Conservation (phyloP, 148 eudicot genomes). For the Selenicereus undatus region DNA sequence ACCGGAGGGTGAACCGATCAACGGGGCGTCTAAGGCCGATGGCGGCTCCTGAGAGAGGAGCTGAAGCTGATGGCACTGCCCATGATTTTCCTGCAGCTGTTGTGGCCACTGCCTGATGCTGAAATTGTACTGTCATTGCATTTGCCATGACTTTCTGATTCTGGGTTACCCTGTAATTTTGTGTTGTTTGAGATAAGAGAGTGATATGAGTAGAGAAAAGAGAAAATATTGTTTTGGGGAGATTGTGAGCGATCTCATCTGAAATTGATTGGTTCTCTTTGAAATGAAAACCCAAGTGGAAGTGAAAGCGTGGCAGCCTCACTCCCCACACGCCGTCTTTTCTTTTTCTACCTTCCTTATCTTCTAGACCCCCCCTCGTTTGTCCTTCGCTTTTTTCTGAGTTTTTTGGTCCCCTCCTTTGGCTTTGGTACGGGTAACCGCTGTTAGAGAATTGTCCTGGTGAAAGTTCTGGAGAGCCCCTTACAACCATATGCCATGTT, state of each 20-base stretch:
- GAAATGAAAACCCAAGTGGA: neutral
- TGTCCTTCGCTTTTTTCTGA: neutral
- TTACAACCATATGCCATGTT: no score
- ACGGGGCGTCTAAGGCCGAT: conserved; percentile 39
- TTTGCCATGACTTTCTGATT: neutral
- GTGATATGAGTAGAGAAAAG: neutral
- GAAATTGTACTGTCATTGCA: conserved; percentile 28
- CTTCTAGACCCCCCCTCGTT: conserved; percentile 5
- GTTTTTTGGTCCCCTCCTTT: neutral
- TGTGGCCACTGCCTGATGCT: conserved; percentile 19
- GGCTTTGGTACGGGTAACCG: neutral
- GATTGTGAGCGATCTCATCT: neutral
- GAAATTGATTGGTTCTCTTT: conserved; percentile 13
- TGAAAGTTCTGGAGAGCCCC: no score
- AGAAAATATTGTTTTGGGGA: neutral
- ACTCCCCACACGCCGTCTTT: conserved; percentile 20
- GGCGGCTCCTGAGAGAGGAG: conserved; percentile 32
- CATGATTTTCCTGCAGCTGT: conserved; percentile 27
- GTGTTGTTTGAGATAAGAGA: neutral
- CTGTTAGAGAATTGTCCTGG: neutral
- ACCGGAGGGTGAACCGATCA: conserved; percentile 43
- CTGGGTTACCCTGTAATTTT: neutral
- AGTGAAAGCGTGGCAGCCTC: conserved; percentile 32
- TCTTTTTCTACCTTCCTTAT: conserved; percentile 17
- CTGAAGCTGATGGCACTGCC: conserved; percentile 28